phyloP scores from a whole-genome alignment of 2,329 filamentous ascomycete genomes.

The Cytospora chrysosperma region DNA sequence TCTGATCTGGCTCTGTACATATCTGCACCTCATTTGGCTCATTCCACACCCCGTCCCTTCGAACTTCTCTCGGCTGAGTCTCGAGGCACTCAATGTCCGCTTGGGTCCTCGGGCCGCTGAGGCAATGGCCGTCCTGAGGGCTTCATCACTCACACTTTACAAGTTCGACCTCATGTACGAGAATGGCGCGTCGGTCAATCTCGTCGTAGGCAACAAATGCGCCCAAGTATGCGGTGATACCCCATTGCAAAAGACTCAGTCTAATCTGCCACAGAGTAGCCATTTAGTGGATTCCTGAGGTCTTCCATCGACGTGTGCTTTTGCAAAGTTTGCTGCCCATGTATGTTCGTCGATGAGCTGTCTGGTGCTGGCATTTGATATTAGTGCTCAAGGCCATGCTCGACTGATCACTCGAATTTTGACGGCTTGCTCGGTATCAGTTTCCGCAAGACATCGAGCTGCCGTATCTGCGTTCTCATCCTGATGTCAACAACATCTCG shows the following conservation, averaged over 20 bases:
- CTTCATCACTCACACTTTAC: not conserved
- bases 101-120: not conserved
- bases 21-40: not conserved
- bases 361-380: not conserved
- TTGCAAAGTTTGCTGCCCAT: not conserved
- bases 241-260: not conserved
- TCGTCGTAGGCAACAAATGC: not conserved
- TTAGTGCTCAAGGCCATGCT: not conserved
- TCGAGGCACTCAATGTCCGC: not conserved
- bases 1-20: not conserved
- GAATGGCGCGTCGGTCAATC: not conserved
- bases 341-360: not conserved
- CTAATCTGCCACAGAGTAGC: not conserved
- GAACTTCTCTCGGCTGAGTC: not conserved
- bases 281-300: not conserved
- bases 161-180: not conserved
- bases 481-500: slow-evolving; percentile 62
- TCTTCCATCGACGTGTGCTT: not conserved
- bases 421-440: slow-evolving; percentile 64
- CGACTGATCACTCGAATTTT: slow-evolving; percentile 42
- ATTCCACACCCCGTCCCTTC: not conserved
- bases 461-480: slow-evolving; percentile 62
- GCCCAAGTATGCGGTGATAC: not conserved
- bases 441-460: slow-evolving; percentile 65
- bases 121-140: not conserved